These are phyloP conservation scores for Croton laevigatus DNA, from an alignment of 441 rosid species.

Conservation along the genomic window DNA sequence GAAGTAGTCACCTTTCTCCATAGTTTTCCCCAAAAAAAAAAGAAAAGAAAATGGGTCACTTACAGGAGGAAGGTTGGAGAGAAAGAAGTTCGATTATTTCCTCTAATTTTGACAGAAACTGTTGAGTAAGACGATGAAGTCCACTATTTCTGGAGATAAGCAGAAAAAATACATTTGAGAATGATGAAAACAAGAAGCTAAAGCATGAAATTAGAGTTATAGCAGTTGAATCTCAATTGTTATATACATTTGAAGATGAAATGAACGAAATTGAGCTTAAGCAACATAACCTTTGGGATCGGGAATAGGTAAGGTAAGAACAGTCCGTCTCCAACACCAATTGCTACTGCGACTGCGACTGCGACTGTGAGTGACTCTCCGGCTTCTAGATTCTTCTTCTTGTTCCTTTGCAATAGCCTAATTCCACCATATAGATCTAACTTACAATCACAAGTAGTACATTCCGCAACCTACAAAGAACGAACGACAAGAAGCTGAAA, in stretches of 20 bases:
- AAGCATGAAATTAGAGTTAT: neutral
- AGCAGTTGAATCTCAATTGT: neutral
- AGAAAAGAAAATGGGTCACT: neutral
- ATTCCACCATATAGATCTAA: too few relatives aligned
- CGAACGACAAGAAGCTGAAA: too few relatives aligned
- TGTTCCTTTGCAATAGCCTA: neutral
- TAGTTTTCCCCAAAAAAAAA: neutral
- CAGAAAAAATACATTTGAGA: neutral
- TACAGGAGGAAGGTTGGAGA: constrained; percentile 11
- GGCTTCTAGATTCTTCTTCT: neutral
- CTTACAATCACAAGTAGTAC: too few relatives aligned
- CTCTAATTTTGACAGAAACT: constrained; percentile 12
- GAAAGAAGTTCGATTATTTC: neutral
- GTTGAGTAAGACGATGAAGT: neutral
- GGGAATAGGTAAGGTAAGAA: neutral
- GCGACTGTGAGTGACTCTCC: neutral
- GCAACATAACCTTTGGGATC: neutral
- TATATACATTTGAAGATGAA: neutral
- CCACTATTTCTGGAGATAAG: neutral
- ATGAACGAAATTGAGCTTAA: neutral
- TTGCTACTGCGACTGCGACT: neutral
- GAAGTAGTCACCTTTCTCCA: neutral
- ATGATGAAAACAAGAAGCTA: neutral
- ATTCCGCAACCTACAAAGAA: neutral
- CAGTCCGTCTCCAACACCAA: neutral